Percentiles rank a stretch among this genome's conserved stretches.
phyloP scores from a whole-genome alignment of 2,329 filamentous ascomycete species.

The Diaporthe capsici region DNA sequence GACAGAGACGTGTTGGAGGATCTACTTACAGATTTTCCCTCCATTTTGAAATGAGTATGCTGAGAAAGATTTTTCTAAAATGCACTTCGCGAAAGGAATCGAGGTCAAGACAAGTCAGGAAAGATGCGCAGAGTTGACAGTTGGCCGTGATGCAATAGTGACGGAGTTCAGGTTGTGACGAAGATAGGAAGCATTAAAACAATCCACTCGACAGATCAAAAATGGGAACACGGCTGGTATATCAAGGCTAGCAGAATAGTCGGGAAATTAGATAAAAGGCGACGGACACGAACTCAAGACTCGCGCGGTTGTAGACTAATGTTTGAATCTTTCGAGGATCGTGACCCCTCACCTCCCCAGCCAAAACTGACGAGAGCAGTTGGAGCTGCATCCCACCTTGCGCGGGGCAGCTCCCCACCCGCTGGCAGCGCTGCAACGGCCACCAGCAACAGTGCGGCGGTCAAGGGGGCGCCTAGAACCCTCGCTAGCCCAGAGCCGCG shows the following conservation, averaged over 20 bases:
- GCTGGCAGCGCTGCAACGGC: neutral
- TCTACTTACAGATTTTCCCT: conserved; percentile 50
- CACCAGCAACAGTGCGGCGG: conserved; percentile 1
- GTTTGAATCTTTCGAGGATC: conserved; percentile 21
- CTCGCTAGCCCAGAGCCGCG: conserved; percentile 9
- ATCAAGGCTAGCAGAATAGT: neutral
- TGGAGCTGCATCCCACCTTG: conserved; percentile 14
- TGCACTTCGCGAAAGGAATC: neutral
- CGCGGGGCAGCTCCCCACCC: conserved; percentile 21
- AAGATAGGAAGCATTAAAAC: neutral
- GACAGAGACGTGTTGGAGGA: neutral
- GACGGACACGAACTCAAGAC: neutral
- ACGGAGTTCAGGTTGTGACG: neutral
- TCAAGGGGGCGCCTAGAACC: conserved; percentile 3
- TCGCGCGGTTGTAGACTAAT: conserved; percentile 15
- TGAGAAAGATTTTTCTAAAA: conserved; percentile 12
- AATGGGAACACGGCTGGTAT: neutral
- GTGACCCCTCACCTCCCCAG: conserved; percentile 18
- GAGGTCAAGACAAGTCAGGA: neutral
- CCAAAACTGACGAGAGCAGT: neutral
- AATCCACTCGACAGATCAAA: neutral
- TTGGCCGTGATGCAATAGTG: conserved; percentile 34
- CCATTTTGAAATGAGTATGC: conserved; percentile 41
- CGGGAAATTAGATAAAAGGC: conserved; percentile 16
- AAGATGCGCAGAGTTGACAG: neutral